Evolutionary conservation across 1,139 yeast species (phyloP).

Genomic region (Oligophagozyma castellii): DNA sequence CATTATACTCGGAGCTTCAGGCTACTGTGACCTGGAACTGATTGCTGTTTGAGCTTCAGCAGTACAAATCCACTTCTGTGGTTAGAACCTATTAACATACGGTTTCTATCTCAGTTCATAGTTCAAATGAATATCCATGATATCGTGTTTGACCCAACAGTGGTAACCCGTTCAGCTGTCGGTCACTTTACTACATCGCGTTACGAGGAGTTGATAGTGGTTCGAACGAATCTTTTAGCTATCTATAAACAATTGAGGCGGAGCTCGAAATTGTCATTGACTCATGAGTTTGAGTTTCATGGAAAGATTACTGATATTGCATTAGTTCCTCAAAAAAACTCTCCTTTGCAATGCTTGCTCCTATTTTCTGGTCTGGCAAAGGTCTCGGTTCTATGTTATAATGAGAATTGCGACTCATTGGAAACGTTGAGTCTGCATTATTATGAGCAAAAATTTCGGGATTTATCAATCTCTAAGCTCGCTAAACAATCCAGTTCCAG

Average conservation of each 20-base stretch:
- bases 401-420: constrained; percentile 35
- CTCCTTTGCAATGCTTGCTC: constrained; percentile 34
- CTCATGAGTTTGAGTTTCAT: constrained; percentile 55
- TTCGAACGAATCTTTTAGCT: constrained; percentile 62
- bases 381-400: constrained; percentile 65
- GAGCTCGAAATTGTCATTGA: constrained; percentile 36
- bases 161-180: constrained; percentile 48
- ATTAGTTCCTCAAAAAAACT: constrained; percentile 38
- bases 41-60: too few relatives aligned
- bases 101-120: too few relatives aligned
- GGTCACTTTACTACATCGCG: constrained; percentile 46
- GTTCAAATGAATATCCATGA: constrained; percentile 88
- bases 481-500: constrained; percentile 36
- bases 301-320: constrained; percentile 55
- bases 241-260: constrained; percentile 36
- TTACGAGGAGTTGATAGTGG: constrained; percentile 46
- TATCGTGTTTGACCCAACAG: constrained; percentile 68
- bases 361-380: constrained; percentile 68
- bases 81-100: too few relatives aligned
- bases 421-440: constrained; percentile 72
- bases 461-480: constrained; percentile 33
- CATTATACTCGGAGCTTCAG: too few relatives aligned
- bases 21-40: too few relatives aligned
- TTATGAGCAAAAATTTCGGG: constrained; percentile 59
- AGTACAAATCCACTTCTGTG: too few relatives aligned